Evolutionary conservation across 1,284 basidiomycete genomes (phyloP).

Genomic region (Ceratobasidium sp.): DNA sequence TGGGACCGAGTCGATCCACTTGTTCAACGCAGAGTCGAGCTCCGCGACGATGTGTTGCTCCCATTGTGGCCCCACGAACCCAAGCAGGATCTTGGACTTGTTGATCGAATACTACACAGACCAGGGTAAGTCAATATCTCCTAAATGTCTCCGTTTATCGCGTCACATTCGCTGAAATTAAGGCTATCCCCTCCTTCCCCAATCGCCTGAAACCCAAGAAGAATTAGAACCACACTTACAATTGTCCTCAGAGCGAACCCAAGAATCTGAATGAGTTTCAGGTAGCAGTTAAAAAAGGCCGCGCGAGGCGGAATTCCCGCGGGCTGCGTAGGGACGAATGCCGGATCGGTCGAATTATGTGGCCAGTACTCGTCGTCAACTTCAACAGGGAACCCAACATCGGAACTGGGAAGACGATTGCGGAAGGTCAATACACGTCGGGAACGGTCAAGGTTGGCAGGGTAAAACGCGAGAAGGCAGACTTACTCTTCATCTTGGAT

Average conservation of each 20-base stretch:
- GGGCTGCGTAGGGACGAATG: conserved; percentile 68
- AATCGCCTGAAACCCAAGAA: too few relatives aligned
- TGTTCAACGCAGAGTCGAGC: conserved; percentile 77
- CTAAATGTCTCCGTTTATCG: too few relatives aligned
- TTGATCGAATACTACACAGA: conserved; percentile 75
- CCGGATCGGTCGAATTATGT: conserved; percentile 59
- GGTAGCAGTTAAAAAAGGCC: conserved; percentile 73
- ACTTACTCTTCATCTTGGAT: conserved; percentile 88
- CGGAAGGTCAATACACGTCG: background rate
- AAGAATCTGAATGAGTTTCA: conserved; percentile 79
- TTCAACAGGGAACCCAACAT: conserved; percentile 81
- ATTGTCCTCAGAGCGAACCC: conserved; percentile 79
- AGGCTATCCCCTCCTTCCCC: too few relatives aligned
- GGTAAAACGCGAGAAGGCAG: conserved; percentile 7
- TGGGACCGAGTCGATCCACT: conserved; percentile 83
- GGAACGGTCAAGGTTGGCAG: background rate
- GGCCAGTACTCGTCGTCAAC: conserved; percentile 91
- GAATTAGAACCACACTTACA: conserved; percentile 57
- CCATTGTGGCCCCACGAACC: conserved; percentile 71
- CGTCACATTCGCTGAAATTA: too few relatives aligned
- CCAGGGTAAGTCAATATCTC: background rate
- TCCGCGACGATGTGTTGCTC: conserved; percentile 79
- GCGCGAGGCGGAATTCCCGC: conserved; percentile 70
- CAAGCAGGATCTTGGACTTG: conserved; percentile 69
- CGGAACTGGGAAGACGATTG: conserved; percentile 65